Evolutionary conservation across 2,329 filamentous ascomycete genomes (phyloP).

Genomic region (Neocatenulostroma microsporum): DNA sequence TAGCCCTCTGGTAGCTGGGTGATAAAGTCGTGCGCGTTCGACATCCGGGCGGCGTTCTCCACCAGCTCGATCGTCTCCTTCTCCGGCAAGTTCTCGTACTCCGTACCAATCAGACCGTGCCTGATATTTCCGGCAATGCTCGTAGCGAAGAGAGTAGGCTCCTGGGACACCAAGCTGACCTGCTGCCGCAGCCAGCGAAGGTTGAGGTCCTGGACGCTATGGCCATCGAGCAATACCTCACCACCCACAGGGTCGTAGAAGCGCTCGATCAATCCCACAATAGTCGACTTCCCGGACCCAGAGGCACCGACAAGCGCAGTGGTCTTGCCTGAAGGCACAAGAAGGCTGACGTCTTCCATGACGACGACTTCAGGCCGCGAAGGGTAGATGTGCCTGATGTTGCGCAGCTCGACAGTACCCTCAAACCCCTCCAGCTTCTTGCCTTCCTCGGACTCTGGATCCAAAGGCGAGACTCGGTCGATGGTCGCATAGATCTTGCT

Average conservation of each 20-base stretch:
- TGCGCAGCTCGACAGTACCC: conserved; percentile 70
- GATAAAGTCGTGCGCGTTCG: conserved; percentile 93
- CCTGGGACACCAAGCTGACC: conserved; percentile 86
- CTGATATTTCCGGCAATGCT: conserved; percentile 85
- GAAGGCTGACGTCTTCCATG: conserved; percentile 72
- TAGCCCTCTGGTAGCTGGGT: conserved; percentile 75
- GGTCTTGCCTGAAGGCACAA: conserved; percentile 80
- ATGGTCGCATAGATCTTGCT: conserved; percentile 92
- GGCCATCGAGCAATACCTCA: conserved; percentile 69
- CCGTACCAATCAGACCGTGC: conserved; percentile 82
- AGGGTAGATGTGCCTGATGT: conserved; percentile 89
- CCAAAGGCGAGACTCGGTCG: conserved; percentile 75
- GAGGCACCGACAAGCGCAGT: conserved; percentile 91
- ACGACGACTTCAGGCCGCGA: conserved; percentile 84
- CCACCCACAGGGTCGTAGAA: conserved; percentile 89
- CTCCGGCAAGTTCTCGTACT: conserved; percentile 58
- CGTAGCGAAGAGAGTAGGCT: conserved; percentile 81
- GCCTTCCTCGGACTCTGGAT: conserved; percentile 66
- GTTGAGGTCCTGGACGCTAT: conserved; percentile 73
- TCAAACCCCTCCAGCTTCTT: conserved; percentile 62
- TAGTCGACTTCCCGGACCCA: conserved; percentile 89
- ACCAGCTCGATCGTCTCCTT: conserved; percentile 65
- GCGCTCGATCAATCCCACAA: conserved; percentile 84
- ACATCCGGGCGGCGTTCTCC: conserved; percentile 74
- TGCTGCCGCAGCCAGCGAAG: conserved; percentile 86